Evolutionary conservation across 1,284 basidiomycete species (phyloP), one percentile per base, ranked within the genome.

Genomic region (Neotropicomus parvogracilis): DNA sequence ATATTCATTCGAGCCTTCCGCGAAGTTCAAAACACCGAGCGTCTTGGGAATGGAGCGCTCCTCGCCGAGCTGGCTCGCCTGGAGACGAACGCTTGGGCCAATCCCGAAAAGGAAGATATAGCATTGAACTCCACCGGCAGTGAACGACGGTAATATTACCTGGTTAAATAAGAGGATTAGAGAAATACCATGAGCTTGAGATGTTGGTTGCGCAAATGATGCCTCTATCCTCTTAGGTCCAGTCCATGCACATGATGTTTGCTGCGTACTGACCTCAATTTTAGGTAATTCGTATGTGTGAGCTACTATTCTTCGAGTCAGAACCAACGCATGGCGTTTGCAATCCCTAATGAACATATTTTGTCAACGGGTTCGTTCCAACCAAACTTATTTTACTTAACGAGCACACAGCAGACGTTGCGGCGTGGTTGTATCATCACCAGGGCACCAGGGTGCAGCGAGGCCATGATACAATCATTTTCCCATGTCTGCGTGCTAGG

Each of bases 51-150:
- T 13, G n/a, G 9, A 37, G 6, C n/a, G 26, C n/a, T 17, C 3
- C 35, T 21, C 6, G 8, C 13, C 38, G 39, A 64, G 42, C 57
- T 32, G 40, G 59, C 16, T 58, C 55, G 17, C n/a, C 27, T 0
- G 1, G 13, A 19, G 28, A 26, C 4, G 7, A 32, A 4, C 43
- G 8, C 17, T 16, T 19, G 8, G n/a, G 9, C 4, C 5, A 20
- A 17, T 6, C 48, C 46, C 27, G 36, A 49, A 48, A 35, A 4
- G 37, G 44, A 12, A 19, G 20, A n/a, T 14, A 26, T 32, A 34
- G 16, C 34, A n/a, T 8, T 7, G 8, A 29, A 27, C 13, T 6
- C 14, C n/a, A 8, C 4, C 11, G 8, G 2, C 16, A n/a, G 11
- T 24, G 32, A 44, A 27, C 33, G 5, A 27, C 33, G 5, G 9